phyloP scores from a whole-genome alignment of 129 eudicot species.

The Saposhnikovia divaricata region DNA sequence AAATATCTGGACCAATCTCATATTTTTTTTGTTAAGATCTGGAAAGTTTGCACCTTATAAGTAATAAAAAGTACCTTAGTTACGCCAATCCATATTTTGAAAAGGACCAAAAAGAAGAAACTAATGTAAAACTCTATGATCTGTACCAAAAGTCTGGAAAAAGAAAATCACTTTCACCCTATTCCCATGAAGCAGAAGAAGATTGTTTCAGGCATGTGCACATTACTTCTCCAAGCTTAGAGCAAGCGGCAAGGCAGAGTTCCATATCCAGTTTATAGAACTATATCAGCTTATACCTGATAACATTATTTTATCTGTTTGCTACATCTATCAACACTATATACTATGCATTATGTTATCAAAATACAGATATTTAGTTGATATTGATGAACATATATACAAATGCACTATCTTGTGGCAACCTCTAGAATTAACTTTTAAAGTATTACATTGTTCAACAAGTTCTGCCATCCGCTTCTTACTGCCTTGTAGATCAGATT shows the following conservation, averaged over 20 bases:
- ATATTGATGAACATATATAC: background rate
- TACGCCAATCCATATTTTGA: background rate
- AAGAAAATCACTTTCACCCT: slow-evolving; percentile 11
- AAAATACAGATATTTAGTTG: background rate
- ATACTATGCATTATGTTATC: background rate
- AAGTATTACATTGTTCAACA: slow-evolving; percentile 49
- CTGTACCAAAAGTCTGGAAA: slow-evolving; percentile 2
- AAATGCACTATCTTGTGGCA: background rate
- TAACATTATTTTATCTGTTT: background rate
- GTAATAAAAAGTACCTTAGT: no score
- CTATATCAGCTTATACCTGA: background rate
- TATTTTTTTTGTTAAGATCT: no score
- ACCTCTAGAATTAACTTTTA: background rate
- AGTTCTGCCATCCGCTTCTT: slow-evolving; percentile 64
- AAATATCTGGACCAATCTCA: no score
- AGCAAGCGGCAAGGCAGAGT: slow-evolving; percentile 80
- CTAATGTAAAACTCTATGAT: slow-evolving; percentile 5
- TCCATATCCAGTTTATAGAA: slow-evolving; percentile 60
- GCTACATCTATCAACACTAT: background rate
- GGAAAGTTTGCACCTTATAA: no score
- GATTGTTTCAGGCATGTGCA: slow-evolving; percentile 80
- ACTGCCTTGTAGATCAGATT: slow-evolving; percentile 65
- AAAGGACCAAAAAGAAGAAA: background rate
- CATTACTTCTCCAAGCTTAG: slow-evolving; percentile 79
- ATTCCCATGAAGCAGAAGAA: slow-evolving; percentile 42